Evolutionary conservation across 108 stramenopile species (phyloP), one percentile per base, ranked within the genome.

Genomic region (Fragilariopsis cylindrus): DNA sequence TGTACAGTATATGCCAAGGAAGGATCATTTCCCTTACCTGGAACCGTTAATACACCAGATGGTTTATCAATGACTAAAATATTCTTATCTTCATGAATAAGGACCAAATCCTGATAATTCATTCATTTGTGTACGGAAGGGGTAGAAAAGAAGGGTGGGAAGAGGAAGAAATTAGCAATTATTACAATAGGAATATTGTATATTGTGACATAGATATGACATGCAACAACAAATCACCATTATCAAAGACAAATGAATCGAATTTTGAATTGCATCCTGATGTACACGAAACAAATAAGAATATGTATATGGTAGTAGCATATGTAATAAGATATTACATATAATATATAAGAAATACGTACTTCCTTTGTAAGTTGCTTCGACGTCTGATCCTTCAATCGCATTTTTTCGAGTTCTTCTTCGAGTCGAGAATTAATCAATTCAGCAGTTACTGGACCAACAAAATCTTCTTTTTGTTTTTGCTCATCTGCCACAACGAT

Each of bases 11-110:
- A 74, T 16, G 87, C 84, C 4, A 95, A 73, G 63, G 83, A 84
- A 43, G 91, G 87, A 45, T 72, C 70, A 46, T 78, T 67, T 46
- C 83, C 83, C 60, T 89, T 86, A 6, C 84, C 85, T 4, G 89
- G 81, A 18, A 92, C 83, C 15, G 85, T 87, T n/a, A 95, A 84
- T 16, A 95, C 90, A 16, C 91, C 91, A 11, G 88, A 77, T 18
- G 93, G 93, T 73, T 95, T 95, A 87, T 84, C 82, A 19, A 92
- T 82, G 49, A 95, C 88, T 55, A 95, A 81, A 7, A 95, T 86
- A 76, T 95, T 81, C 21, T 91, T 86, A 71, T 95, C 93, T 71
- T 95, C 89, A 68, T 79, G 83, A 45, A 95, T 87, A 45, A 93
- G 77, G 55, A 85, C 76, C 70, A 93, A 76, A 65, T 91, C 89